These are phyloP conservation scores for Blumeriella jaapii DNA, from an alignment of 2,329 filamentous ascomycete genomes.

Conservation along the genomic window DNA sequence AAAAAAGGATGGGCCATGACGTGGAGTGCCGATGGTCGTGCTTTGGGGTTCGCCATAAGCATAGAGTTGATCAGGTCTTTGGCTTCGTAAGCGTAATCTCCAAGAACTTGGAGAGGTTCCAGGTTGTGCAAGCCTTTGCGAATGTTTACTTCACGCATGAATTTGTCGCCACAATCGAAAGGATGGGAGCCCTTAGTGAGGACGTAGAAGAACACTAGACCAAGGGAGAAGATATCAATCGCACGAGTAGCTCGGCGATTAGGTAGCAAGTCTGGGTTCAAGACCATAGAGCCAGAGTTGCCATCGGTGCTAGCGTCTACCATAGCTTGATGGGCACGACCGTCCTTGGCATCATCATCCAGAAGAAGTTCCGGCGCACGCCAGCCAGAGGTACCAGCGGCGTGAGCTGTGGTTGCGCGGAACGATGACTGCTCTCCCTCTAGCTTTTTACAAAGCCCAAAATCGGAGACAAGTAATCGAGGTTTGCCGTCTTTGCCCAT, in stretches of 20 bases:
- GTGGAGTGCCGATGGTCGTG: conserved; percentile 59
- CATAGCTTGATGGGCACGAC: conserved; percentile 28
- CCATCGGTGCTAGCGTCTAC: conserved; percentile 45
- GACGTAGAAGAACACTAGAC: conserved; percentile 98
- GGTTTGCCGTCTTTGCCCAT: conserved; percentile 59
- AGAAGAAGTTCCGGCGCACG: conserved; percentile 87
- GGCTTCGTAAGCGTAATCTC: conserved; percentile 77
- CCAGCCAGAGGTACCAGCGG: conserved; percentile 90
- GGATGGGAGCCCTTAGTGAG: conserved; percentile 85
- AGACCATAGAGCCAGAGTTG: conserved; percentile 46
- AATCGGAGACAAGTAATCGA: conserved; percentile 92
- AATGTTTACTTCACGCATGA: conserved; percentile 95
- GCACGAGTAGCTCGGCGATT: conserved; percentile 82
- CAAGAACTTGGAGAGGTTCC: conserved; percentile 58
- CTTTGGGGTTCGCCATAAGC: conserved; percentile 44
- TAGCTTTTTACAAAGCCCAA: conserved; percentile 93
- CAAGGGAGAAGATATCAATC: conserved; percentile 95
- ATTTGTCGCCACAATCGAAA: conserved; percentile 87
- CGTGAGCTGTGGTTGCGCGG: conserved; percentile 85
- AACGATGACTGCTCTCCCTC: conserved; percentile 92
- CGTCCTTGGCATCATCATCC: conserved; percentile 55
- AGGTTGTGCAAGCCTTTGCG: conserved; percentile 77
- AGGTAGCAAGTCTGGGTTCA: conserved; percentile 43
- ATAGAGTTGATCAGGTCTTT: conserved; percentile 78
- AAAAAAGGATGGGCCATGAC: conserved; percentile 95